These are phyloP conservation scores for Aureobasidium pullulans DNA, from an alignment of 2,329 filamentous ascomycete species.

Conservation along the genomic window DNA sequence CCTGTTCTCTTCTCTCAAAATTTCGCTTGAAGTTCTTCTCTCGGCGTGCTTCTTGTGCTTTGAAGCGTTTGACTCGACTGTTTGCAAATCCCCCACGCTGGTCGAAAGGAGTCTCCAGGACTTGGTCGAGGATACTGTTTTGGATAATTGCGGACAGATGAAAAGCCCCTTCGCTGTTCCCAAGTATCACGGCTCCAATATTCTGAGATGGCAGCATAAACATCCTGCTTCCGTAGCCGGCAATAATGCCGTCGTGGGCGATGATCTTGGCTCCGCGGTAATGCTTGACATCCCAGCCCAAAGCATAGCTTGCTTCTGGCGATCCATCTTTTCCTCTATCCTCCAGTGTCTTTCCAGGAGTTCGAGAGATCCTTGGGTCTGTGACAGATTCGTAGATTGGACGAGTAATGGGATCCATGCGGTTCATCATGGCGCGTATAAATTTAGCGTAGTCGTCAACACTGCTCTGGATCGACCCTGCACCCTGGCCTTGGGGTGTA, in stretches of 20 bases:
- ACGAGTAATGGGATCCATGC: slow-evolving; percentile 22
- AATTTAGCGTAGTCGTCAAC: slow-evolving; percentile 27
- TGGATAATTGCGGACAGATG: background rate
- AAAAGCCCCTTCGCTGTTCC: slow-evolving; percentile 19
- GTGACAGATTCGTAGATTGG: slow-evolving; percentile 20
- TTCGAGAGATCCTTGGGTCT: slow-evolving; percentile 19
- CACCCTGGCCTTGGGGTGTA: slow-evolving; percentile 31
- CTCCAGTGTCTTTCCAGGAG: no score
- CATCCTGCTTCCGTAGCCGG: slow-evolving; percentile 22
- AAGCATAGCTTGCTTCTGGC: slow-evolving; percentile 17
- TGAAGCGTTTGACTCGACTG: background rate
- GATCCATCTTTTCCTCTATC: slow-evolving; percentile 13
- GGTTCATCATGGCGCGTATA: slow-evolving; percentile 23
- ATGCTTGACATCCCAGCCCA: slow-evolving; percentile 24
- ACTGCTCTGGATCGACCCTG: slow-evolving; percentile 35
- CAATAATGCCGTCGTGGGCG: slow-evolving; percentile 24
- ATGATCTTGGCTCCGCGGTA: slow-evolving; percentile 26
- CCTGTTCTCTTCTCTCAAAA: background rate
- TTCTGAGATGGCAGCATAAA: slow-evolving; percentile 25
- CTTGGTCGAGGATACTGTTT: background rate
- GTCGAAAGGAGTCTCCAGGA: background rate
- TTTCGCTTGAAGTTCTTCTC: background rate
- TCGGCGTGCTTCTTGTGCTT: background rate
- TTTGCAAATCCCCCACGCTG: background rate
- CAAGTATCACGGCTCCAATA: slow-evolving; percentile 26